A percentile compares a stretch with the other conserved stretches of the same genome.
Conservation (phyloP, 495 filamentous ascomycete species). For the Achaetomiella virescens region DNA sequence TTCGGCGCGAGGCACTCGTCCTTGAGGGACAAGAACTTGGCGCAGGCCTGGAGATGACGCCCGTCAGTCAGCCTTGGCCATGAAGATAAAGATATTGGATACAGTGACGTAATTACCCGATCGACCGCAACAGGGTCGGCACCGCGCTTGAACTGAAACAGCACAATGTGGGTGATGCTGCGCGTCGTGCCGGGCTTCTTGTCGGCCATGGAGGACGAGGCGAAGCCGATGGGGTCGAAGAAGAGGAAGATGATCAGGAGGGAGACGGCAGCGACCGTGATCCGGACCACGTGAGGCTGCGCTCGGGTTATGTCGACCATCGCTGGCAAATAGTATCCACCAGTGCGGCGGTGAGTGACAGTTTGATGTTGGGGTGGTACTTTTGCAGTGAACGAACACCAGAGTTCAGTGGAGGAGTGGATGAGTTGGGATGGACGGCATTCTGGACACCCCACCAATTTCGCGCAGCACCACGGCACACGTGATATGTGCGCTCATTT, state of each 20-base stretch:
- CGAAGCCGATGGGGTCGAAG: slow-evolving; percentile 22
- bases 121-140: slow-evolving; percentile 33
- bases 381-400: too few relatives aligned
- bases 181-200: neutral
- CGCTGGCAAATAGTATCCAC: neutral
- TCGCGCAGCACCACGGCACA: too few relatives aligned
- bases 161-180: slow-evolving; percentile 50
- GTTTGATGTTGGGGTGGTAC: too few relatives aligned
- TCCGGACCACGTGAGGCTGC: slow-evolving; percentile 10
- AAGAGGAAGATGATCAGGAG: slow-evolving; percentile 14
- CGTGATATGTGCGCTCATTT: too few relatives aligned
- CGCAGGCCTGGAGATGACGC: slow-evolving; percentile 15
- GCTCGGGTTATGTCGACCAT: slow-evolving; percentile 5
- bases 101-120: slow-evolving; percentile 37
- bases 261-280: slow-evolving; percentile 2
- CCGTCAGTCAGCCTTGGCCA: too few relatives aligned
- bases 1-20: slow-evolving; percentile 42
- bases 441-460: too few relatives aligned
- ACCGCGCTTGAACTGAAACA: slow-evolving; percentile 54
- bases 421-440: too few relatives aligned
- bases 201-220: slow-evolving; percentile 3
- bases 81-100: too few relatives aligned
- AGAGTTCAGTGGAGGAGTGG: too few relatives aligned
- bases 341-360: neutral
- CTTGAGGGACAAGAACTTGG: slow-evolving; percentile 30